phyloP scores from a whole-genome alignment of 2,329 filamentous ascomycete genomes.

The Cytospora schulzeri region DNA sequence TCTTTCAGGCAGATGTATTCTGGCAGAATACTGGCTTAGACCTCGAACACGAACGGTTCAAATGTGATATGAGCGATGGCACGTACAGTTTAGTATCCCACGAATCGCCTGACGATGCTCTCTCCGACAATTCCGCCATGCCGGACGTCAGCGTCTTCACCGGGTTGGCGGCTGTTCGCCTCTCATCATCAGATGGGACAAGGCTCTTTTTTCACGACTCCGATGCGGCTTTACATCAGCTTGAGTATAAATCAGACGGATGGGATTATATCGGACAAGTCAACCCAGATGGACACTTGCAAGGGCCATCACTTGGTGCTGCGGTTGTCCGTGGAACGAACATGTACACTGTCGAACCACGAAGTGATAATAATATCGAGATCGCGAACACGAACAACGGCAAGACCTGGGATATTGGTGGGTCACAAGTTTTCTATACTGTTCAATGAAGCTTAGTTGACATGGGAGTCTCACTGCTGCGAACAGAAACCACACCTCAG shows the following conservation, averaged over 20 bases:
- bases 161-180: conserved; percentile 8
- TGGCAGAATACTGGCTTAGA: not conserved
- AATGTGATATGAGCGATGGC: conserved; percentile 5
- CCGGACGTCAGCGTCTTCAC: conserved; percentile 6
- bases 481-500: conserved; percentile 1
- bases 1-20: conserved; percentile 4
- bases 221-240: not conserved
- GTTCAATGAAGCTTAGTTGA: not conserved
- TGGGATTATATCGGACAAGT: conserved; percentile 7
- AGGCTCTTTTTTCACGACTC: conserved; percentile 15
- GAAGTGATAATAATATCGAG: conserved; percentile 12
- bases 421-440: not conserved
- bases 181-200: conserved; percentile 1
- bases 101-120: conserved; percentile 1
- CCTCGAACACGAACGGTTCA: conserved; percentile 13
- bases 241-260: not conserved
- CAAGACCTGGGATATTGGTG: conserved; percentile 4
- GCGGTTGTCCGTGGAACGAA: conserved; percentile 1
- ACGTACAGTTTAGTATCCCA: not conserved
- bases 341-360: conserved; percentile 11
- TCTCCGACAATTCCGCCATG: not conserved
- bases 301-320: conserved; percentile 1
- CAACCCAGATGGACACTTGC: conserved; percentile 10
- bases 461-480: not conserved
- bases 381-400: not conserved